Base-by-base conservation (phyloP, 345 rosid genomes). In the Durio zibethinus region DNA sequence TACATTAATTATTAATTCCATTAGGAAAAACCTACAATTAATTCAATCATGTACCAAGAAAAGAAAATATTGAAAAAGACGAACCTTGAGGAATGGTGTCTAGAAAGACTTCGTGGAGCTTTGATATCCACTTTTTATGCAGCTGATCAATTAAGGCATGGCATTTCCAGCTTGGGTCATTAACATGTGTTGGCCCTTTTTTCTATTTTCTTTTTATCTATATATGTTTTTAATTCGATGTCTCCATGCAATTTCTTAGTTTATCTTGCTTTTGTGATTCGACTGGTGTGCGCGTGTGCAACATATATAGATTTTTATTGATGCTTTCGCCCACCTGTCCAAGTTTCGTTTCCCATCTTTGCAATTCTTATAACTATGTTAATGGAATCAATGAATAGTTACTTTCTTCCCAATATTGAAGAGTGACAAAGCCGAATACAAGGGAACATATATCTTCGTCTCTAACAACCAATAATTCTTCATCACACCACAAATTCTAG, bases 41-140 rank as follows among this genome's bases (percentile, higher is more conserved):
- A 29, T 61, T 61, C 66, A 61, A 61, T 61, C 40, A 61, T 61
- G 40, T 15, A 29, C 2, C 20, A 29, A 14, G 65, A 60, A 60
- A 6, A 61, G 38, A 31, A 63, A 14, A 29, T 20, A 36, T 20
- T 9, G 21, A 8, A 59, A 35, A 42, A 10, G 18, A 40, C 4
- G 52, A 42, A 7, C 27, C 42, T 23, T 38, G 12, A 21, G 25
- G 20, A 14, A 68, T 77, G 79, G 68, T 56, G 79, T 29, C 25
- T 7, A 70, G 53, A 42, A 67, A 7, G 66, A 29, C 62, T 60
- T 50, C 38, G 76, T 38, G 82, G 72, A 48, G 25, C 36, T 75
- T 18, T 38, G 11, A 12, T 8, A 71, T 47, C 79, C 69, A 64
- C 61, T 21, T 56, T 23, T 3, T 23, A 21, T 56, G 15, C 61